A percentile compares a stretch with the other conserved stretches of the same genome.
Evolutionary conservation across 1,284 basidiomycete genomes (phyloP).

Genomic region (Malassezia slooffiae): DNA sequence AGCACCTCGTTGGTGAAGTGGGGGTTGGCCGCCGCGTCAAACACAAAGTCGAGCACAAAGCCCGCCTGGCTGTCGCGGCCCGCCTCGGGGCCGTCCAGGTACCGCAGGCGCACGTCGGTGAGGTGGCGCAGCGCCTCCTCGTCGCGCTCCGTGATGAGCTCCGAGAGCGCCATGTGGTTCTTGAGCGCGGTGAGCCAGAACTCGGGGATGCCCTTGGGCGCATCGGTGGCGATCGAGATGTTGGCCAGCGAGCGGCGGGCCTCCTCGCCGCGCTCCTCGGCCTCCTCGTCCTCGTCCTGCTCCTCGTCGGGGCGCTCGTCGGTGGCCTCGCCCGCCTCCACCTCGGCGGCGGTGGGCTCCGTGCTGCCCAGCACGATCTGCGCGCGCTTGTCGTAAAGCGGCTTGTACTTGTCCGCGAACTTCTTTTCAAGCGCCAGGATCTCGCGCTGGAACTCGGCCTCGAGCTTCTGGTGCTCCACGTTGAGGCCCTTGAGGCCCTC

Average conservation of each 20-base stretch:
- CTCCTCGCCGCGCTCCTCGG: conserved; percentile 2
- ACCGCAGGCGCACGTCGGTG: conserved; percentile 59
- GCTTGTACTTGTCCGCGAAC: conserved; percentile 75
- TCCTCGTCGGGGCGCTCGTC: conserved; percentile 54
- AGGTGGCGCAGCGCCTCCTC: conserved; percentile 61
- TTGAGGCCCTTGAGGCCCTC: conserved; percentile 91
- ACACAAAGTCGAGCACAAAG: conserved; percentile 79
- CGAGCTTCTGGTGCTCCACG: conserved; percentile 80
- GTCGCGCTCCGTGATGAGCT: conserved; percentile 86
- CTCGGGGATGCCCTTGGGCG: conserved; percentile 66
- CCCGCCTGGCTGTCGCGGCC: conserved; percentile 61
- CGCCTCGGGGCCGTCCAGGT: conserved; percentile 48
- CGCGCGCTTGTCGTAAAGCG: conserved; percentile 74
- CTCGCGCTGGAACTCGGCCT: conserved; percentile 91
- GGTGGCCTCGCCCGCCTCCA: conserved; percentile 62
- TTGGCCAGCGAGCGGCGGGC: conserved; percentile 47
- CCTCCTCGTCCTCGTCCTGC: conserved; percentile 48
- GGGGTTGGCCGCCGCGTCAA: conserved; percentile 58
- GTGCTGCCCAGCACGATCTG: conserved; percentile 70
- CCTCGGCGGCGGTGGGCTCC: conserved; percentile 68
- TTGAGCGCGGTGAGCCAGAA: conserved; percentile 96
- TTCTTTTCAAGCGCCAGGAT: conserved; percentile 95
- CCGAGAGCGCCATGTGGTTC: conserved; percentile 75
- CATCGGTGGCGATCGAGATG: conserved; percentile 47
- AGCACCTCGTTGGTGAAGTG: conserved; percentile 75